These are phyloP conservation scores for Penicillium flavigenum DNA, from an alignment of 495 filamentous ascomycete species.

Conservation along the genomic window DNA sequence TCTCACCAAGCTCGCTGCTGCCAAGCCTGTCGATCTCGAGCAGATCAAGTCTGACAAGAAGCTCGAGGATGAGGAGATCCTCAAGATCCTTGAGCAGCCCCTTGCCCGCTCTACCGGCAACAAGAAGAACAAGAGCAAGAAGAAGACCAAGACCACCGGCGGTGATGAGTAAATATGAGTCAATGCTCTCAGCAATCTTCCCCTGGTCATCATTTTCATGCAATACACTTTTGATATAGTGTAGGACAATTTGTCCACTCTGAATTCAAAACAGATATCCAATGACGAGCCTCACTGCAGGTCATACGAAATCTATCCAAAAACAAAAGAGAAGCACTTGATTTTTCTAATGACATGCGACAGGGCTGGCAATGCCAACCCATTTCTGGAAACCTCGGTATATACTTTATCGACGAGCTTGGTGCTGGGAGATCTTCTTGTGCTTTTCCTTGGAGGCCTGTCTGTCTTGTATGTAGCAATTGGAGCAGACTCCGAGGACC, in stretches of 20 bases:
- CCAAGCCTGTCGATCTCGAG: conserved; percentile 67
- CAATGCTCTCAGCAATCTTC: conserved; percentile 6
- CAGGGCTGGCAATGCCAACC: conserved; percentile 11
- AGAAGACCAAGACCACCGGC: conserved; percentile 76
- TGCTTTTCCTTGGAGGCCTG: conserved; percentile 2
- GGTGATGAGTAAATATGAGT: conserved; percentile 55
- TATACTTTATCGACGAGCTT: conserved; percentile 13
- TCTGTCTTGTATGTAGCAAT: conserved; percentile 12
- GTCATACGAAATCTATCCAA: conserved; percentile 20
- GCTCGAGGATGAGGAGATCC: conserved; percentile 91
- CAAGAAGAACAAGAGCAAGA: conserved; percentile 77
- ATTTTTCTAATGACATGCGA: conserved; percentile 15
- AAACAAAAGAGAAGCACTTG: conserved; percentile 16
- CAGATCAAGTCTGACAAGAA: conserved; percentile 94
- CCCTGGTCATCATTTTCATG: conserved; percentile 13
- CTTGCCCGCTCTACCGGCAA: conserved; percentile 70
- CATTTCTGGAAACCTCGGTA: conserved; percentile 9
- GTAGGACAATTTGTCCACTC: conserved; percentile 13
- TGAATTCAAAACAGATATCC: conserved; percentile 30
- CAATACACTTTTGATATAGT: conserved; percentile 17
- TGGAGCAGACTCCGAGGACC: conserved; percentile 12
- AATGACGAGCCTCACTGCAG: conserved; percentile 22
- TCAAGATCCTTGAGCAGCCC: conserved; percentile 88
- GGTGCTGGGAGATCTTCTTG: background rate
- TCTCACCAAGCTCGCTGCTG: conserved; percentile 75